Conservation (phyloP, 106 monocot genomes). For the Allium fistulosum region DNA sequence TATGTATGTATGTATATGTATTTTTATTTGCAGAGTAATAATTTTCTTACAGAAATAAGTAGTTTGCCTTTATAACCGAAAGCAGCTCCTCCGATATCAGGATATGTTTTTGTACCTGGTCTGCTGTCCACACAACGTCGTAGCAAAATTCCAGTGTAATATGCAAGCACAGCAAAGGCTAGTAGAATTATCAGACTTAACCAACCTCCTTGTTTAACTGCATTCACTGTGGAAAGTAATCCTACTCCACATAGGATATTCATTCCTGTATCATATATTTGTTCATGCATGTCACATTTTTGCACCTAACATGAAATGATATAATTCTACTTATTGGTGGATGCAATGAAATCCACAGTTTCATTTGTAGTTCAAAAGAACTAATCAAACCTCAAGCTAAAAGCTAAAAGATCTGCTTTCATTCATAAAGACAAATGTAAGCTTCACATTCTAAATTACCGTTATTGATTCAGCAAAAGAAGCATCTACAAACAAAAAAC, state of each 20-base stretch:
- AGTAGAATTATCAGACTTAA: conserved; percentile 49
- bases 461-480: too few relatives aligned
- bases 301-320: too few relatives aligned
- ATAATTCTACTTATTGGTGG: too few relatives aligned
- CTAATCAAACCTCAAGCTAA: too few relatives aligned
- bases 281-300: too few relatives aligned
- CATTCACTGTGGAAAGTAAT: conserved; percentile 81
- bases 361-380: too few relatives aligned
- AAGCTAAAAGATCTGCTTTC: too few relatives aligned
- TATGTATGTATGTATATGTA: neutral
- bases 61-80: conserved; percentile 73
- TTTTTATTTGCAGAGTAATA: neutral
- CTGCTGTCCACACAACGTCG: conserved; percentile 68
- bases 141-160: conserved; percentile 73
- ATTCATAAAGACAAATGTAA: too few relatives aligned
- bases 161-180: conserved; percentile 44
- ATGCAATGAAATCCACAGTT: too few relatives aligned
- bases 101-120: conserved; percentile 78
- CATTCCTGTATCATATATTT: conserved; percentile 29
- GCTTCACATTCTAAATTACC: too few relatives aligned
- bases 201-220: conserved; percentile 80
- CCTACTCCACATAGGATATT: conserved; percentile 92
- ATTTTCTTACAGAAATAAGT: conserved; percentile 49
- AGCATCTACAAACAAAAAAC: too few relatives aligned
- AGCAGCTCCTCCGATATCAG: conserved; percentile 87